Evolutionary conservation across 208 protist species (phyloP).

Genomic region (Tritrichomonas foetus): DNA sequence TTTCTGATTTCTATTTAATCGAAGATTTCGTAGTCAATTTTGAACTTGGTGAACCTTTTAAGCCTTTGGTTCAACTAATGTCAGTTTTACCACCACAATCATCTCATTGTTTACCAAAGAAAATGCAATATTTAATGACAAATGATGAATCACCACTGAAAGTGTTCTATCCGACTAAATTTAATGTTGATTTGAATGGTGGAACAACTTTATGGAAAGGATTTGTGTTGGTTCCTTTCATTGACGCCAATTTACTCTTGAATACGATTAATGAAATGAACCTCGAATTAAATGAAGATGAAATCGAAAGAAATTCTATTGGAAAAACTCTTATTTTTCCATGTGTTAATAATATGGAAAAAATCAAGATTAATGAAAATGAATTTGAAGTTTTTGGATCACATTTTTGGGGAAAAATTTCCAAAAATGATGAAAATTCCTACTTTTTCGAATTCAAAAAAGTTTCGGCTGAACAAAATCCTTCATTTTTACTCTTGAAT

Average conservation of each 20-base stretch:
- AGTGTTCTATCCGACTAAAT: conserved; percentile 89
- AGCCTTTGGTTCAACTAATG: conserved; percentile 94
- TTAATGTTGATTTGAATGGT: conserved; percentile 89
- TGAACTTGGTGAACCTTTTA: conserved; percentile 69
- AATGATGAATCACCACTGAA: conserved; percentile 73
- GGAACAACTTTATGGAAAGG: conserved; percentile 65
- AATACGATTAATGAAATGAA: not conserved
- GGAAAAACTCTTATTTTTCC: not conserved
- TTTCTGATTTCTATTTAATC: conserved; percentile 64
- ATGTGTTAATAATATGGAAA: not conserved
- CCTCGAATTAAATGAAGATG: not conserved
- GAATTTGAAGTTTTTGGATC: not conserved
- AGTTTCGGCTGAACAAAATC: not conserved
- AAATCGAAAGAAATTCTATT: not conserved
- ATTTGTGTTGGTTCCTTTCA: conserved; percentile 75
- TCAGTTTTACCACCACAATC: conserved; percentile 64
- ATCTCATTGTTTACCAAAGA: conserved; percentile 17
- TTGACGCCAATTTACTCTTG: conserved; percentile 64
- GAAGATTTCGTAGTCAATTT: conserved; percentile 44
- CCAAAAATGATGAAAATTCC: not conserved
- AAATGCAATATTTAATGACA: conserved; percentile 37
- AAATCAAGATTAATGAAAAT: not conserved
- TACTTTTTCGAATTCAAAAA: not conserved
- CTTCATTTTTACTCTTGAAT: not conserved
- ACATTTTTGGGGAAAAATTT: not conserved